Evolutionary conservation across 148 eudicot genomes (phyloP).

Genomic region (Heliosperma pusillum): DNA sequence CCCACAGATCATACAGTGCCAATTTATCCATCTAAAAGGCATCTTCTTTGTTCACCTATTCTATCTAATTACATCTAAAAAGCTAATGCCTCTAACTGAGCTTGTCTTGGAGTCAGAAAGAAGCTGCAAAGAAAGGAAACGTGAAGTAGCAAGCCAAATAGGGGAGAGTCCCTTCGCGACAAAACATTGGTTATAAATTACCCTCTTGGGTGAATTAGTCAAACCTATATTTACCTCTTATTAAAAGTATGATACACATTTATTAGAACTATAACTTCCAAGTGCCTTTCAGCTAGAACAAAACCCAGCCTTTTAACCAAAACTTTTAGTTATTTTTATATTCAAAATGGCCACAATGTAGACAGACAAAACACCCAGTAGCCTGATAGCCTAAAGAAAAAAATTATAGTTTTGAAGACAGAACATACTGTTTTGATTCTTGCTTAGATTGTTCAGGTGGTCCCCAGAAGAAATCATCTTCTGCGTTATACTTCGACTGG

Average conservation of each 20-base stretch:
- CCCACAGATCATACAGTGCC: background rate
- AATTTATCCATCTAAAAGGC: background rate
- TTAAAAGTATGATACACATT: too few relatives aligned
- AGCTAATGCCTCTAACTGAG: background rate
- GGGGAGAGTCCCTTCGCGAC: background rate
- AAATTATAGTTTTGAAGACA: slow-evolving; percentile 6
- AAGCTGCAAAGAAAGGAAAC: background rate
- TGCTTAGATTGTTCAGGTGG: slow-evolving; percentile 77
- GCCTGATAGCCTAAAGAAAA: background rate
- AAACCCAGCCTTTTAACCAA: background rate
- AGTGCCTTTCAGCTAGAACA: background rate
- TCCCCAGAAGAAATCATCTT: slow-evolving; percentile 97
- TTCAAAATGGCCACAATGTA: background rate
- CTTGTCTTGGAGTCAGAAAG: background rate
- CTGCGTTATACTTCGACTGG: slow-evolving; percentile 61
- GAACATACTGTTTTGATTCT: slow-evolving; percentile 60
- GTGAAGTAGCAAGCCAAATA: background rate
- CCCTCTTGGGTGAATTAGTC: background rate
- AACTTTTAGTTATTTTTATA: background rate
- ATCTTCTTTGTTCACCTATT: background rate
- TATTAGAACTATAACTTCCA: background rate
- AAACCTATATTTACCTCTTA: background rate
- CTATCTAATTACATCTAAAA: background rate
- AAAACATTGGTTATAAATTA: background rate
- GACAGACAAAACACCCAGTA: background rate